Base-by-base conservation (phyloP, 2,329 filamentous ascomycete species). In the Whalleya microplaca region DNA sequence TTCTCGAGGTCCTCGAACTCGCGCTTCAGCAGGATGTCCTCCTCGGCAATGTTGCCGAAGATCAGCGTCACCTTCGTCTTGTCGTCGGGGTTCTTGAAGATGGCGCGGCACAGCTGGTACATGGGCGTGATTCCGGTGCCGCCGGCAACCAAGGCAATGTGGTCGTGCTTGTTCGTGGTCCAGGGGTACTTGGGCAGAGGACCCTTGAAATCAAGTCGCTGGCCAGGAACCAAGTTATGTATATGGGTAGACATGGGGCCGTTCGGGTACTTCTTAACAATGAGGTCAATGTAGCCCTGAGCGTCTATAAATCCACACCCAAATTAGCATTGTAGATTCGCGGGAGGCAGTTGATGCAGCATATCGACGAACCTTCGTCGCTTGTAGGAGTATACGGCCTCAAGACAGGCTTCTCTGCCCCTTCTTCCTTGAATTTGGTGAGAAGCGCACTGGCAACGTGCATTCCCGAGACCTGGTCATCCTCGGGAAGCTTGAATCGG, bases 101-200 rank as follows among this genome's bases (percentile, higher is more conserved):
- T 96, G 71, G 88, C 84, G 61, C 91, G 91, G 64, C 86, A 82
- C 45, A 99, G 87, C 82, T 99, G 95, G 83, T 91, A 98, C 94
- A 98, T 97, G 66, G 95, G 95, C 10, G 95, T 95, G 75, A 99
- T 96, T 59, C 95, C 95, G 7, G 95, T 97, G 64, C 95, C 95
- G 68, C 95, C 95, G n/a, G 94, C 92, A 62, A 99, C 84, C 64
- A 94, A 81, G 41, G 85, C 88, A 68, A 96, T 86, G 80, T 98
- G 92, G 59, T 91, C 80, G 80, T 97, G 93, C 85, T 96, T 97
- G 84, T 98, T 98, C 66, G 88, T 71, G 51, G 85, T 72, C 93
- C 93, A 98, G 29, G 85, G 77, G 77, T 97, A 98, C 78, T 99
- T 99, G 69, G 92, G 91, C 41, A 99, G 86, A 2, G 95, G 95